These are phyloP conservation scores for Xanthoconium separans DNA, from an alignment of 1,284 basidiomycete genomes.

Conservation along the genomic window DNA sequence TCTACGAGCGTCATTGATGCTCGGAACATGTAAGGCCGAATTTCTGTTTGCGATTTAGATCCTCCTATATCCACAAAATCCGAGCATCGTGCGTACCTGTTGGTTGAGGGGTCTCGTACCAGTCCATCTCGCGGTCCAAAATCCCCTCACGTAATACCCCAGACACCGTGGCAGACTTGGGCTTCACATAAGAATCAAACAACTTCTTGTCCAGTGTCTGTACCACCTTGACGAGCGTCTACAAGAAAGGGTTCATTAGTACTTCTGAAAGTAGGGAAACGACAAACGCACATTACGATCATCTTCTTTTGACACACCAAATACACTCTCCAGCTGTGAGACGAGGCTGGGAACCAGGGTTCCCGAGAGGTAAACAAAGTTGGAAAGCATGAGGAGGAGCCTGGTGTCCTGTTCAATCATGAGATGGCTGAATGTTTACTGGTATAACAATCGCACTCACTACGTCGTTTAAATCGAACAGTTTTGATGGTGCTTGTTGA, in stretches of 20 bases:
- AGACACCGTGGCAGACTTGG: conserved; percentile 69
- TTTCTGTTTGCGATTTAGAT: conserved; percentile 53
- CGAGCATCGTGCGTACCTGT: conserved; percentile 53
- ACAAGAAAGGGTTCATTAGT: conserved; percentile 9
- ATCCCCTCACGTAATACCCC: conserved; percentile 79
- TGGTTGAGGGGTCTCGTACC: conserved; percentile 88
- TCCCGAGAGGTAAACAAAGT: conserved; percentile 77
- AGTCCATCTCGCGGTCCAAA: conserved; percentile 79
- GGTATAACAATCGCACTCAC: conserved; percentile 41
- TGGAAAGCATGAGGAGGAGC: conserved; percentile 87
- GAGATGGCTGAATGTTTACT: conserved; percentile 1
- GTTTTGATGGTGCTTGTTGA: conserved; percentile 14
- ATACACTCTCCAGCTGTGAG: conserved; percentile 75
- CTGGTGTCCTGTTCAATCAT: conserved; percentile 69
- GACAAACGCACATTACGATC: conserved; percentile 60
- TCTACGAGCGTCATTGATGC: conserved; percentile 86
- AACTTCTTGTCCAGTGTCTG: conserved; percentile 83
- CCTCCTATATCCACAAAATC: background rate
- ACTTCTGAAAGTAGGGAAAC: background rate
- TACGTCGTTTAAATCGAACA: conserved; percentile 53
- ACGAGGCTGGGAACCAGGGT: conserved; percentile 79
- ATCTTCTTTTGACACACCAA: conserved; percentile 73
- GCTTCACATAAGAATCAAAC: conserved; percentile 84
- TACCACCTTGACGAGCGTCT: conserved; percentile 79
- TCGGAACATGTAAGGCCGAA: conserved; percentile 93